A percentile compares a stretch with the other conserved stretches of the same genome.
phyloP scores from a whole-genome alignment of 805 yeast species.

The Monosporozyma solicola region DNA sequence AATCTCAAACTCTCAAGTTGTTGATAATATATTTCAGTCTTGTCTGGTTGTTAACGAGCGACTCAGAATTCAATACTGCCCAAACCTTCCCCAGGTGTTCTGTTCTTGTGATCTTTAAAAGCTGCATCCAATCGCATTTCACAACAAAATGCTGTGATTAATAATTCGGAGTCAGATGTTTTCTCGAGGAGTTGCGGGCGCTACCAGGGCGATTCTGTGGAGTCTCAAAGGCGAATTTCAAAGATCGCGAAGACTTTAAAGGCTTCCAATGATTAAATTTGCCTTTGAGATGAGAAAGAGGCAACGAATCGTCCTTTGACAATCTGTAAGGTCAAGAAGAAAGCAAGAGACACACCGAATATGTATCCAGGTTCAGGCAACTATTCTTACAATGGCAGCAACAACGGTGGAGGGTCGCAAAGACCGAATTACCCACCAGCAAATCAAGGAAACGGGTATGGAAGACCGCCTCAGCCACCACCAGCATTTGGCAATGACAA shows the following conservation, averaged over 20 bases:
- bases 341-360: neutral
- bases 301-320: neutral
- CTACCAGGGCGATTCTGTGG: neutral
- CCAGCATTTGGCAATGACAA: neutral
- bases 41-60: neutral
- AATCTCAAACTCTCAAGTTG: no score
- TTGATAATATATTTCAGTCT: no score
- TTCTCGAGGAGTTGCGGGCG: neutral
- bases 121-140: neutral
- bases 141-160: neutral
- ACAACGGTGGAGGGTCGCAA: conserved; percentile 5
- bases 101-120: neutral
- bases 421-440: conserved; percentile 14
- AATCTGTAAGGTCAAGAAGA: neutral
- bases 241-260: neutral
- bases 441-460: conserved; percentile 2
- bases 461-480: conserved; percentile 1
- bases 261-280: neutral
- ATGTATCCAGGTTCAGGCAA: conserved; percentile 30
- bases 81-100: neutral
- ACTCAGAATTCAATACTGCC: neutral
- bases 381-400: conserved; percentile 22
- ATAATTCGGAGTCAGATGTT: neutral
- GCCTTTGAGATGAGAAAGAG: neutral
- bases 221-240: no score